phyloP scores from a whole-genome alignment of 352 stramenopile genomes.

The Elongisporangium anandrum region DNA sequence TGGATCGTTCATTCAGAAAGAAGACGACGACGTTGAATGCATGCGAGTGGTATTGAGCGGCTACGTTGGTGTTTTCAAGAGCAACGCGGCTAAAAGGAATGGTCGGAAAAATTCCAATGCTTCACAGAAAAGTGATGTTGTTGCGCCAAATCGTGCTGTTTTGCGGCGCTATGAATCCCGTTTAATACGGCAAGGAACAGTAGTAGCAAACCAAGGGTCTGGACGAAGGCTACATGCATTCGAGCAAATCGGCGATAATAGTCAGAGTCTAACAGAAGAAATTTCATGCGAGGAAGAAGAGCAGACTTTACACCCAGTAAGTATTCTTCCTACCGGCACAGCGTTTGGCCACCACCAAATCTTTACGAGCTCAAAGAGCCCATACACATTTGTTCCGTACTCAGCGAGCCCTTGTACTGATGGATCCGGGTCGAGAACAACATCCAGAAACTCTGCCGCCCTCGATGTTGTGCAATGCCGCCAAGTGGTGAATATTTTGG shows the following conservation, averaged over 20 bases:
- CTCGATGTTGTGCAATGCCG: background rate
- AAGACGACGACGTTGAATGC: conserved; percentile 19
- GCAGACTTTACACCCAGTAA: conserved; percentile 21
- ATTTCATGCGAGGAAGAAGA: background rate
- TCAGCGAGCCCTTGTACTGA: conserved; percentile 1
- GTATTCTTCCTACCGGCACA: conserved; percentile 26
- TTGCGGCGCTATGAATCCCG: conserved; percentile 26
- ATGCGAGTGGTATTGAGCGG: conserved; percentile 40
- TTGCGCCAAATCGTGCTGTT: conserved; percentile 10
- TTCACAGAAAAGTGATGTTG: background rate
- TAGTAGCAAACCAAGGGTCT: background rate
- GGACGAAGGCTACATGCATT: background rate
- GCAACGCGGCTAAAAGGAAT: background rate
- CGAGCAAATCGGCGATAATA: background rate
- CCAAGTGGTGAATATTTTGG: conserved; percentile 17
- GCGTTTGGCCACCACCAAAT: conserved; percentile 41
- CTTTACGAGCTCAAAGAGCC: conserved; percentile 24
- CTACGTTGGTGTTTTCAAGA: conserved; percentile 40
- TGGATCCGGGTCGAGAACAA: background rate
- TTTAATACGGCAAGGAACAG: conserved; percentile 10
- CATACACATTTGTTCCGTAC: conserved; percentile 36
- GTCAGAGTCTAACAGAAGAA: background rate
- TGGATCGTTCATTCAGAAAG: conserved; percentile 30
- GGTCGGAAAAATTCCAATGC: background rate
- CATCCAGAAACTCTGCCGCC: background rate